These are phyloP conservation scores for Xylariomycetidae sp. DNA, from an alignment of 2,329 filamentous ascomycete species.

Conservation along the genomic window DNA sequence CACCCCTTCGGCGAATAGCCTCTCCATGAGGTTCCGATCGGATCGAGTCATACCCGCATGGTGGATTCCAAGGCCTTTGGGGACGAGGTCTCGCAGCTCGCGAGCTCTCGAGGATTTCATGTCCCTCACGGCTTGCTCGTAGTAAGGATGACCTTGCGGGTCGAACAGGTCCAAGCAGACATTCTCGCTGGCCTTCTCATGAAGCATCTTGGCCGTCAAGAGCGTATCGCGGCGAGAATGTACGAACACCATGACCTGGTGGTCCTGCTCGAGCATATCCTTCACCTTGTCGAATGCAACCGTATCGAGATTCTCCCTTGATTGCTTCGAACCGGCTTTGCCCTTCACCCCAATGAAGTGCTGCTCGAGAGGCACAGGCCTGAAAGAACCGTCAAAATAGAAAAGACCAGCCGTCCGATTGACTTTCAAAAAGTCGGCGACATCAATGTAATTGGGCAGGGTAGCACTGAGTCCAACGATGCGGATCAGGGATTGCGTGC, in stretches of 20 bases:
- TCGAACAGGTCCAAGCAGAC: conserved; percentile 78
- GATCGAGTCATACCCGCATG: conserved; percentile 95
- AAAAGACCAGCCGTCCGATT: conserved; percentile 90
- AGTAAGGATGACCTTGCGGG: conserved; percentile 69
- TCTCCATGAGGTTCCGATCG: conserved; percentile 92
- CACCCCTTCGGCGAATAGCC: conserved; percentile 85
- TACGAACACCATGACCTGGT: conserved; percentile 99
- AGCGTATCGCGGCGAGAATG: conserved; percentile 94
- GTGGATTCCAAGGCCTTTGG: conserved; percentile 89
- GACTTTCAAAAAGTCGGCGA: conserved; percentile 93
- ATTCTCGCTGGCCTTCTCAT: conserved; percentile 80
- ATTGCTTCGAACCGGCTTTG: conserved; percentile 73
- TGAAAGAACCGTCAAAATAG: conserved; percentile 94
- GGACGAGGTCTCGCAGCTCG: conserved; percentile 82
- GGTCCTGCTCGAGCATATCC: conserved; percentile 84
- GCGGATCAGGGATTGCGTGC: conserved; percentile 92
- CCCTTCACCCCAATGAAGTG: conserved; percentile 96
- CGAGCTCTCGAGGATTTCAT: conserved; percentile 80
- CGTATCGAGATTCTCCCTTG: conserved; percentile 81
- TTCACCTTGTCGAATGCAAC: conserved; percentile 90
- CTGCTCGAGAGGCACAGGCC: conserved; percentile 91
- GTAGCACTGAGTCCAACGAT: conserved; percentile 95
- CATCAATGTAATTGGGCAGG: conserved; percentile 91
- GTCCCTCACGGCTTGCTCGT: conserved; percentile 72
- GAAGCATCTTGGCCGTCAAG: conserved; percentile 76